phyloP scores from a whole-genome alignment of 257 asterid species.

The Solanum verrucosum region DNA sequence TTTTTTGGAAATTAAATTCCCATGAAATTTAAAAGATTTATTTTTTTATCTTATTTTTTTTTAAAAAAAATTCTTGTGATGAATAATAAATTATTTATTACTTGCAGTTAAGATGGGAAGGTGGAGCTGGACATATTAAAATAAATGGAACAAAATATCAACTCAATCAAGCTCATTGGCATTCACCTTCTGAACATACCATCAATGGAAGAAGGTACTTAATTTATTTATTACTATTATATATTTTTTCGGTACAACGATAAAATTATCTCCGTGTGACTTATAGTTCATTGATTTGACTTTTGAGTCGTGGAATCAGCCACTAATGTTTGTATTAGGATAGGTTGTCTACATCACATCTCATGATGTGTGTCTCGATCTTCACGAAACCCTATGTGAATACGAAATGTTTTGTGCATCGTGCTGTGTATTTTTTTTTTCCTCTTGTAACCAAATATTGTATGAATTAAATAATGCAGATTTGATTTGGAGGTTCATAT shows the following conservation, averaged over 20 bases:
- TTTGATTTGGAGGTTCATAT: slow-evolving; percentile 62
- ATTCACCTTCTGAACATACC: slow-evolving; percentile 78
- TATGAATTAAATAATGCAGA: slow-evolving; percentile 16
- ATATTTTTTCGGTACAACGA: neutral
- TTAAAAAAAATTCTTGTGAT: neutral
- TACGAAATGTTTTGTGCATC: neutral
- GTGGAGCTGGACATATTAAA: slow-evolving; percentile 40
- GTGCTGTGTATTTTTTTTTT: rapidly evolving
- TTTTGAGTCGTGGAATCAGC: rapidly evolving
- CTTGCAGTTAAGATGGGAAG: slow-evolving; percentile 52
- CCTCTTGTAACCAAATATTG: neutral
- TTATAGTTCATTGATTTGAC: neutral
- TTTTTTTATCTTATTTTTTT: neutral
- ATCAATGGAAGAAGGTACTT: slow-evolving; percentile 49
- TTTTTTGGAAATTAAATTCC: neutral
- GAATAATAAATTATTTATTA: neutral
- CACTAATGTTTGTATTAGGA: neutral
- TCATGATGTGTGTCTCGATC: neutral
- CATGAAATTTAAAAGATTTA: neutral
- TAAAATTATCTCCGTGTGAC: neutral
- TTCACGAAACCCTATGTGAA: neutral
- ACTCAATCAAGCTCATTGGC: slow-evolving; percentile 71
- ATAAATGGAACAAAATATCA: slow-evolving; percentile 44
- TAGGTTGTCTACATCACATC: neutral
- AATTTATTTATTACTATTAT: neutral